Evolutionary conservation across 2,329 filamentous ascomycete species (phyloP), one percentile per base, ranked within the genome.

Genomic region (Nemania sp.): DNA sequence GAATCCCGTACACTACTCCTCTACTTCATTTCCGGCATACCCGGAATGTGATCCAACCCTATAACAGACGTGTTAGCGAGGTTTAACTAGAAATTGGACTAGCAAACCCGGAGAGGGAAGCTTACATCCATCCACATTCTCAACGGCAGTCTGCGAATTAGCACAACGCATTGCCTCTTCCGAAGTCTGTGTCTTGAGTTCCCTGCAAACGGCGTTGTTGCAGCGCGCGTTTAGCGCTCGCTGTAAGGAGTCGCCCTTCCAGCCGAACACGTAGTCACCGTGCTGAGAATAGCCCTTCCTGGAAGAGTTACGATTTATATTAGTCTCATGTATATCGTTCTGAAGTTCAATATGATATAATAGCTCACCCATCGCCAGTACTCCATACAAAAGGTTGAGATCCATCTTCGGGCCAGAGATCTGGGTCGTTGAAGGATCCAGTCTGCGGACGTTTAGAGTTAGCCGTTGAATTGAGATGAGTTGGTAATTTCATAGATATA

Each of bases 221-320:
- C 80, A 81, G 41, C 73, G 70, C 56, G 80, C 80, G 66, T 82
- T 75, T 70, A 82, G 75, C 22, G 80, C 80, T 26, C 79, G 77
- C 65, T 82, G 80, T 10, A 82, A 78, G 2, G 77, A 73, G 70
- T 82, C 78, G 26, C 73, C 80, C 63, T 81, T 76, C 80, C 80
- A 82, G 58, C 80, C 80, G 70, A 82, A 82, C 43, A 82, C 70
- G 70, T 82, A 82, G 70, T 82, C 80, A 55, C 79, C 78, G 52
- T 80, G 78, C 22, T 76, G 75, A 0, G 73, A 74, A 51, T 68
- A 76, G 2, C 75, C 74, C 22, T 67, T 66, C 13, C 73, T 75
- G n/a, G 13, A 29, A 8, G 38, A n/a, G 15, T 26, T 8, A 6
- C 15, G 7, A 41, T 64, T 49, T 61, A 41, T 61, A 20, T 51